Evolutionary conservation across 352 stramenopile genomes (phyloP), one percentile per base, ranked within the genome.

Genomic region (Globisporangium iwayamae): DNA sequence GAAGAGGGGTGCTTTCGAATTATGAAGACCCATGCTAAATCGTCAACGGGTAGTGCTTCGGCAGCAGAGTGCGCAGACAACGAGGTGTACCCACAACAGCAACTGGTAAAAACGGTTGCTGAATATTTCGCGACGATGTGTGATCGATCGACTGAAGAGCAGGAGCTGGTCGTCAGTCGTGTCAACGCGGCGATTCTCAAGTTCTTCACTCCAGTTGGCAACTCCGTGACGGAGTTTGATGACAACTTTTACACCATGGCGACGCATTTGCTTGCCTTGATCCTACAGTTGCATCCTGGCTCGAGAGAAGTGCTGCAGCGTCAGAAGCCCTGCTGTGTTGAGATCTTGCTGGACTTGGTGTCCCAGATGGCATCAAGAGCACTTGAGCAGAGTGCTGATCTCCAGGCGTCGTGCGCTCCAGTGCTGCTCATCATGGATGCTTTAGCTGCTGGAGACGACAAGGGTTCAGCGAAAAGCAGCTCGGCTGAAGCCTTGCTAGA

Each of bases 1-100:
- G 85, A 94, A 68, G 61, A 70, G 7, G 69, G 76, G 1, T 94
- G 82, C 59, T 89, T 93, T 63, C 64, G 71, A 13, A 85, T 94
- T 11, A 55, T 94, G 50, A 76, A 71, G 36, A 65, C 74, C 1
- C 79, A 92, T 62, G 66, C 73, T 38, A 68, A 56, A 38, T 6
- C 57, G 18, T 18, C 45, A 2, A 13, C 13, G 28, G 36, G 13
- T 3, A 10, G 32, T 45, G n/a, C 5, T 18, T 1, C 30, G n/a
- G 28, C 34, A 28, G 28, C 2, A 11, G 20, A 30, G 2, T 13
- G 5, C 3, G 32, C 28, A 22, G 9, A 7, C 22, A 20, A n/a
- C 8, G n/a, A n/a, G 8, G 52, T 72, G 48, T 81, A 79, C 55
- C 68, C 71, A 2, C 67, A 78, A 13, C 76, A 90, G 55, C 65